phyloP scores from a whole-genome alignment of 2,329 filamentous ascomycete species.

The Fusarium hainanense region DNA sequence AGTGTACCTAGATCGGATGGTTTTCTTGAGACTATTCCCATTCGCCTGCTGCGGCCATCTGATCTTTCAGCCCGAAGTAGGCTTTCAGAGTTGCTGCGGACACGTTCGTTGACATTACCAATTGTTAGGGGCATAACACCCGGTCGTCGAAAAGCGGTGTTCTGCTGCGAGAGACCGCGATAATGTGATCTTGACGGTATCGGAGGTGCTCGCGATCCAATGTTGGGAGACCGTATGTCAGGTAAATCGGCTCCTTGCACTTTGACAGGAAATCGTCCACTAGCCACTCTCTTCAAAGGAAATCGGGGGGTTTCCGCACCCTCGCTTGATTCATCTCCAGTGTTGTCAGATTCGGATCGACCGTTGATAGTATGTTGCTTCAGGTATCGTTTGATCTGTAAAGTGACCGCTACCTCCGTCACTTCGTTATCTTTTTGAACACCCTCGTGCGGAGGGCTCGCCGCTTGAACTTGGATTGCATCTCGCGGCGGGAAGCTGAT shows the following conservation, averaged over 20 bases:
- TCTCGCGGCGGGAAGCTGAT: conserved; percentile 82
- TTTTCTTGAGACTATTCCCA: conserved; percentile 72
- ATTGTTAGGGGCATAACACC: conserved; percentile 78
- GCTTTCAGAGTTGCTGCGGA: conserved; percentile 74
- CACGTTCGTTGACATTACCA: conserved; percentile 74
- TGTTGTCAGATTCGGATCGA: conserved; percentile 65
- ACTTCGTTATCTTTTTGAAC: conserved; percentile 69
- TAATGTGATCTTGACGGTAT: conserved; percentile 83
- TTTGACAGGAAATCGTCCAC: conserved; percentile 75
- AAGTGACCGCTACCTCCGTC: conserved; percentile 68
- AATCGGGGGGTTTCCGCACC: conserved; percentile 83
- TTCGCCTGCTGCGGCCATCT: conserved; percentile 68
- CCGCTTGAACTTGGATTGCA: conserved; percentile 69
- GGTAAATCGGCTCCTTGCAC: conserved; percentile 78
- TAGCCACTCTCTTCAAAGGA: conserved; percentile 69
- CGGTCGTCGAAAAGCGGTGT: conserved; percentile 72
- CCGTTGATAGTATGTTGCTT: conserved; percentile 64
- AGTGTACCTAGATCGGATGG: conserved; percentile 70
- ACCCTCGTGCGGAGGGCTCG: conserved; percentile 66
- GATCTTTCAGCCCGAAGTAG: conserved; percentile 64
- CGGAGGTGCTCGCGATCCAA: conserved; percentile 72
- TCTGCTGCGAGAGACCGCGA: conserved; percentile 77
- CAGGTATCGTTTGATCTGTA: conserved; percentile 71
- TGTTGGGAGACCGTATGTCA: conserved; percentile 74
- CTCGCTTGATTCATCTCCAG: conserved; percentile 74